A percentile compares a stretch with the other conserved stretches of the same genome.
These are phyloP conservation scores for Sanghuangporus weigelae DNA, from an alignment of 1,284 basidiomycete species.

Conservation along the genomic window DNA sequence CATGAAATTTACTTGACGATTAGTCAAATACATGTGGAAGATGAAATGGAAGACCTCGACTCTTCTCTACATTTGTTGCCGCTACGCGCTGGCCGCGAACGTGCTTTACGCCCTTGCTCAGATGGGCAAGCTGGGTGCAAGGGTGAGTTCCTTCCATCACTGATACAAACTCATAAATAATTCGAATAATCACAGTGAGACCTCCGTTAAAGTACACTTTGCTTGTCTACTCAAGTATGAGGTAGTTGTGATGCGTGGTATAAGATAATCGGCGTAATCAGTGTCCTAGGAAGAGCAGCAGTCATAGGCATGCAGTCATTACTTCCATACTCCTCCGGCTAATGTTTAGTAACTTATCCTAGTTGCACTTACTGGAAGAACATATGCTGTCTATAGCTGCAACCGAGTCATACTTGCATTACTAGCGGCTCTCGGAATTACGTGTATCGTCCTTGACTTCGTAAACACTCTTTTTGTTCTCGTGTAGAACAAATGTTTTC, in stretches of 20 bases:
- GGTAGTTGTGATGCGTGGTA: constrained; percentile 30
- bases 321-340: neutral
- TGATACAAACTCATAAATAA: neutral
- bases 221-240: too few relatives aligned
- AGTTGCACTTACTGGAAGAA: constrained; percentile 30
- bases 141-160: neutral
- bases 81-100: constrained; percentile 1
- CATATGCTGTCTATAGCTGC: constrained; percentile 29
- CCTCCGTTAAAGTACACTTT: neutral
- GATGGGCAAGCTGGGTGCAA: neutral
- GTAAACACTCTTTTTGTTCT: constrained; percentile 21
- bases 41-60: neutral
- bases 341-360: neutral
- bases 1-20: too few relatives aligned
- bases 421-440: constrained; percentile 25
- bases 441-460: constrained; percentile 27
- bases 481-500: constrained; percentile 9
- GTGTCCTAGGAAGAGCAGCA: constrained; percentile 30
- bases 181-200: neutral
- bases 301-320: constrained; percentile 27
- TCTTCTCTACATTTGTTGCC: neutral
- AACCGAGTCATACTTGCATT: constrained; percentile 23
- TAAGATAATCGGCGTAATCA: constrained; percentile 27
- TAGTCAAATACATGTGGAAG: neutral
- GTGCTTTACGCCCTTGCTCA: neutral